These are phyloP conservation scores for Mycena polygramma DNA, from an alignment of 768 basidiomycete genomes.

Conservation along the genomic window DNA sequence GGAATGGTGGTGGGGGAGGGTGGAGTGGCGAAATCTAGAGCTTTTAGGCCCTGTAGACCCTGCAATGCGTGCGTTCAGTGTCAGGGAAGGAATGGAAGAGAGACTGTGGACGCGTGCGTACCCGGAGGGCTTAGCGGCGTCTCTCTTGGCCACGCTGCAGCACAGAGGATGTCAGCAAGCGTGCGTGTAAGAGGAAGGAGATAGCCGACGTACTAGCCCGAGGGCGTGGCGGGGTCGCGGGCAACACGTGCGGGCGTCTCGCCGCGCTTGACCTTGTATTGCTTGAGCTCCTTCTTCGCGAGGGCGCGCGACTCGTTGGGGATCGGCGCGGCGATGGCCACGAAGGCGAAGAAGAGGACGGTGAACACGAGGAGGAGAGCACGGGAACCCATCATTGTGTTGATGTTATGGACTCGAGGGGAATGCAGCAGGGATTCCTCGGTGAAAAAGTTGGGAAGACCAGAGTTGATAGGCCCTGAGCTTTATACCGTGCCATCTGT, in stretches of 20 bases:
- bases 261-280: constrained; percentile 43
- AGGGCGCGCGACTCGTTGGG: constrained; percentile 22
- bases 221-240: constrained; percentile 29
- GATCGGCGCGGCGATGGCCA: constrained; percentile 39
- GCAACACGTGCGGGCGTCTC: constrained; percentile 32
- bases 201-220: constrained; percentile 24
- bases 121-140: constrained; percentile 38
- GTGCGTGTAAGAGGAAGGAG: neutral
- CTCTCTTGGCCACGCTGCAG: constrained; percentile 30
- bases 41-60: constrained; percentile 17
- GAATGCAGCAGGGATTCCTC: neutral
- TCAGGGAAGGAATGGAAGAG: neutral
- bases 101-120: constrained; percentile 8
- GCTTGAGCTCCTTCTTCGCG: constrained; percentile 43
- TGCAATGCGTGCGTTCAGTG: neutral
- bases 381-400: constrained; percentile 31
- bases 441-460: neutral
- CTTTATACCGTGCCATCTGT: constrained; percentile 21
- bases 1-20: neutral
- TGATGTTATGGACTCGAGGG: neutral
- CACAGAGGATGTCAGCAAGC: constrained; percentile 4
- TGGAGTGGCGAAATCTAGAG: constrained; percentile 18
- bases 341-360: constrained; percentile 41
- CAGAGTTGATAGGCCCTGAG: neutral
- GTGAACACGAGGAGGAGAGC: constrained; percentile 39